Evolutionary conservation across 305 asterid species (phyloP).

Genomic region (Fraxinus floribunda): DNA sequence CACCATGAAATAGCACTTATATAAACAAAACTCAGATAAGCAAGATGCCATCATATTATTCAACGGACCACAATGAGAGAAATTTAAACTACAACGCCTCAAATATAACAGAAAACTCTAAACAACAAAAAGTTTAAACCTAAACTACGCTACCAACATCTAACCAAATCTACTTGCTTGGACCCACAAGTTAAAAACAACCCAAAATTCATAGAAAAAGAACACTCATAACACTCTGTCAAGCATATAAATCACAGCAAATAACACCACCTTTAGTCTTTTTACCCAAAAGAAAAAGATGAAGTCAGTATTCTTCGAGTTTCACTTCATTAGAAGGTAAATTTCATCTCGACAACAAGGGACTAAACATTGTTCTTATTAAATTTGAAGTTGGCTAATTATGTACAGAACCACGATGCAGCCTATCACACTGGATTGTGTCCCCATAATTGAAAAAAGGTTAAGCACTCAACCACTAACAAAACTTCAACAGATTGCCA

Average conservation of each 20-base stretch:
- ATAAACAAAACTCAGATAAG: neutral
- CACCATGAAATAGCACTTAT: constrained; percentile 11
- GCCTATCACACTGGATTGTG: constrained; percentile 35
- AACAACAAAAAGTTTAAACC: neutral
- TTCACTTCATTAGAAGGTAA: neutral
- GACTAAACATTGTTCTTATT: neutral
- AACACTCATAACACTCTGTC: constrained; percentile 10
- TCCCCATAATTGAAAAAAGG: constrained; percentile 4
- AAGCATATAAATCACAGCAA: constrained; percentile 28
- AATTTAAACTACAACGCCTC: neutral
- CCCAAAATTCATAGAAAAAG: neutral
- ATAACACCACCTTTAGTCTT: constrained; percentile 23
- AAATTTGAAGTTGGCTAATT: neutral
- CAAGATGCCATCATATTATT: neutral
- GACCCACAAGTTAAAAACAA: constrained; percentile 21
- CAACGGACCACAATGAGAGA: neutral
- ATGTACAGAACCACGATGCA: constrained; percentile 5
- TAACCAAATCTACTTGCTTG: constrained; percentile 17
- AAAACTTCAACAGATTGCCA: constrained; percentile 63
- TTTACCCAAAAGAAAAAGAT: constrained; percentile 17
- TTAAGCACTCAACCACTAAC: constrained; percentile 38
- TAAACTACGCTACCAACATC: neutral
- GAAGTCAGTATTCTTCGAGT: constrained; percentile 8
- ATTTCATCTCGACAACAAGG: neutral
- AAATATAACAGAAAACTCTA: neutral